These are phyloP conservation scores for Gastrolobium bilobum DNA, from an alignment of 306 rosid species.

Conservation along the genomic window DNA sequence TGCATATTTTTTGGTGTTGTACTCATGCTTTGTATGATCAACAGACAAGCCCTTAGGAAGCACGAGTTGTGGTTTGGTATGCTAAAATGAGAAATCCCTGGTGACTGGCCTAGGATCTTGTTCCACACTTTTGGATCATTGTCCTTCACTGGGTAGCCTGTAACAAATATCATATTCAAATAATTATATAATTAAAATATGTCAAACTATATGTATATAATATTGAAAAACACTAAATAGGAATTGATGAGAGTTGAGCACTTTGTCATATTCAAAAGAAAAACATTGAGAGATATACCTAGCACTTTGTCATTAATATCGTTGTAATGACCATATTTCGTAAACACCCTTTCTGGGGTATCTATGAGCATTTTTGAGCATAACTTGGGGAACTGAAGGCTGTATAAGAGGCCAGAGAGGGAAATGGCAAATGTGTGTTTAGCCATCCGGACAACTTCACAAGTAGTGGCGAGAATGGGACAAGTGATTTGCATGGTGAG, in stretches of 20 bases:
- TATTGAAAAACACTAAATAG: too few relatives aligned
- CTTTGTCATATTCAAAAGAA: not conserved
- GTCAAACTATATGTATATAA: too few relatives aligned
- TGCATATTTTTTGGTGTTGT: too few relatives aligned
- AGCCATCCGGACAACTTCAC: slow-evolving; percentile 26
- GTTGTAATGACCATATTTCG: slow-evolving; percentile 32
- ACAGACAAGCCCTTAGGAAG: not conserved
- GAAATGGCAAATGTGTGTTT: slow-evolving; percentile 14
- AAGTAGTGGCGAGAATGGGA: slow-evolving; percentile 9
- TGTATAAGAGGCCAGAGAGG: slow-evolving; percentile 50
- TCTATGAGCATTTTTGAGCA: not conserved
- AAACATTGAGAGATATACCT: slow-evolving; percentile 7
- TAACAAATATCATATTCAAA: not conserved
- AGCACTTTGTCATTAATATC: not conserved
- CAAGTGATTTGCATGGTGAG: not conserved
- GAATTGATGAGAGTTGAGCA: too few relatives aligned
- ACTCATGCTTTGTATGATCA: too few relatives aligned
- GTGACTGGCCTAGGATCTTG: not conserved
- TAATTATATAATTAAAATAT: too few relatives aligned
- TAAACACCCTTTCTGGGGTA: slow-evolving; percentile 3
- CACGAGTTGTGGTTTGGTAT: not conserved
- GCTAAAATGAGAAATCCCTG: not conserved
- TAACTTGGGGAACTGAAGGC: slow-evolving; percentile 23
- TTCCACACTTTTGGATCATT: not conserved
- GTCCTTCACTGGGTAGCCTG: slow-evolving; percentile 18